Base-by-base conservation (phyloP, 2,329 filamentous ascomycete genomes). In the Curvularia verruculosa region DNA sequence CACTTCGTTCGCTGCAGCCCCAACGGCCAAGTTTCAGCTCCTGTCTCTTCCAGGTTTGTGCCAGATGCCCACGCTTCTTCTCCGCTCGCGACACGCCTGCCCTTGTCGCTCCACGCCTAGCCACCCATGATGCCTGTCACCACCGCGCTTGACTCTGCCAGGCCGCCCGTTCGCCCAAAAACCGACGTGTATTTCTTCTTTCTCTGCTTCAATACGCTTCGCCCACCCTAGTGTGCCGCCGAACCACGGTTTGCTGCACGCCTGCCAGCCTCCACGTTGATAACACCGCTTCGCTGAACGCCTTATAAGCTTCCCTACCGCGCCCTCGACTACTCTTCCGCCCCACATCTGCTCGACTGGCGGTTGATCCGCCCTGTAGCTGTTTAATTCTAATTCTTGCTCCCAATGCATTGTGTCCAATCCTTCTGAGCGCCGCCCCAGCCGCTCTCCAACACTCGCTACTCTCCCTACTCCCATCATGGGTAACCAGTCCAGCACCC, bases 11-110 rank as follows among this genome's bases (percentile, higher is more conserved):
- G 58, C 66, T 62, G 63, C 52, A 52, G 46, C 43, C 58, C 54
- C 59, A 55, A 49, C 46, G 53, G 54, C 65, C 58, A 49, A 63
- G 72, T 74, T 75, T 74, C 71, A 73, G 52, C 57, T 66, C 59
- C 56, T 54, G 58, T 54, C 61, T 65, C 62, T 73, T 75, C 72
- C 72, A 72, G 64, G 72, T 75, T 74, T 74, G 69, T 74, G 57
- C 15, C 69, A 68, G 64, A 39, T 64, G 21, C 43, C 61, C 24
- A 29, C 60, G 62, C 61, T 49, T 52, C 58, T 52, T 67, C 60
- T 43, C 56, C 54, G 52, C 62, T 54, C 60, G 54, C 54, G 63
- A 56, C 26, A 29, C 26, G 64, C 61, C 63, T 63, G 63, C 55
- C 55, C 52, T 57, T 52, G 59, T 61, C 47, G 48, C 61, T 52